A percentile compares a stretch with the other conserved stretches of the same genome.
These are phyloP conservation scores for Starmera dryadoides DNA, from an alignment of 805 yeast species.

Conservation along the genomic window DNA sequence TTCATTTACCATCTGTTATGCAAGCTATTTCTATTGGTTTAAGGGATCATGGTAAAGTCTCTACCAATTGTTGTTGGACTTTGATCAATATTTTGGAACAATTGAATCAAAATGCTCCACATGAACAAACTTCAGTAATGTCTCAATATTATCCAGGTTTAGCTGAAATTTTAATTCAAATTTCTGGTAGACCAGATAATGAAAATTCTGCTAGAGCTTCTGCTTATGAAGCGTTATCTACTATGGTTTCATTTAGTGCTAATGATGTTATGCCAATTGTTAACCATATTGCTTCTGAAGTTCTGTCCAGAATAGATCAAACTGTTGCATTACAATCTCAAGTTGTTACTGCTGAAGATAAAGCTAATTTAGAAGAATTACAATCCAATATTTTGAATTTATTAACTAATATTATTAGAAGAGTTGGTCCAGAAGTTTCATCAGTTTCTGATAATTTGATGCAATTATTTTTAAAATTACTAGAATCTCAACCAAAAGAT, in stretches of 20 bases:
- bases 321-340: slow-evolving; percentile 58
- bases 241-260: slow-evolving; percentile 72
- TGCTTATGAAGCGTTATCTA: slow-evolving; percentile 90
- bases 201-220: slow-evolving; percentile 88
- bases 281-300: slow-evolving; percentile 67
- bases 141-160: slow-evolving; percentile 67
- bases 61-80: slow-evolving; percentile 98
- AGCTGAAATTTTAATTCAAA: slow-evolving; percentile 61
- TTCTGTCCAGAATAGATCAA: slow-evolving; percentile 62
- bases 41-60: slow-evolving; percentile 84
- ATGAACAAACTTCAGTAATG: slow-evolving; percentile 48
- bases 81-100: slow-evolving; percentile 88
- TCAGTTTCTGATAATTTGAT: slow-evolving; percentile 77
- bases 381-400: slow-evolving; percentile 51
- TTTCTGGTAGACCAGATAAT: slow-evolving; percentile 70
- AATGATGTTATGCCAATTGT: slow-evolving; percentile 62
- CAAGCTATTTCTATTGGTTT: slow-evolving; percentile 75
- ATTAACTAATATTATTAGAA: slow-evolving; percentile 34
- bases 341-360: slow-evolving; percentile 60
- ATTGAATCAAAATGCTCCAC: slow-evolving; percentile 45
- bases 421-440: slow-evolving; percentile 59
- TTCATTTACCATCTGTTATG: slow-evolving; percentile 63
- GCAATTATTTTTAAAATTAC: slow-evolving; percentile 71
- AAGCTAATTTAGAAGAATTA: slow-evolving; percentile 75
- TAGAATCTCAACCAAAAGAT: slow-evolving; percentile 47